A percentile compares a stretch with the other conserved stretches of the same genome.
phyloP scores from a whole-genome alignment of 805 yeast species.

The Candida yuanshanica region DNA sequence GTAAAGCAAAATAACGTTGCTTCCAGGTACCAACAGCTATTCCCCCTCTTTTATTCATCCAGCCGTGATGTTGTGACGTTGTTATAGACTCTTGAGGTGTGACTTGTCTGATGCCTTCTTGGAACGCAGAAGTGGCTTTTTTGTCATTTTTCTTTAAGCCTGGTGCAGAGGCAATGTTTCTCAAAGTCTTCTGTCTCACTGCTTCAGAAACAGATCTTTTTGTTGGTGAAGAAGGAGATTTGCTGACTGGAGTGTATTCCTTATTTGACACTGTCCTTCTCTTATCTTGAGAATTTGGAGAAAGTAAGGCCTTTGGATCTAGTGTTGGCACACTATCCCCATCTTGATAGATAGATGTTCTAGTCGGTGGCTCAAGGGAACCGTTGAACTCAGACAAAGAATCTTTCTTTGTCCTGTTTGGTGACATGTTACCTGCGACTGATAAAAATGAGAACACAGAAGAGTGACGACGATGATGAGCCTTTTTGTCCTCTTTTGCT shows the following conservation, averaged over 20 bases:
- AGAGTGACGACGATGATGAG: slow-evolving; percentile 52
- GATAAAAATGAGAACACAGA: slow-evolving; percentile 49
- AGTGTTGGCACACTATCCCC: slow-evolving; percentile 12
- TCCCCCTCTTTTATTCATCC: slow-evolving; percentile 93
- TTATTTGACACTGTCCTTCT: slow-evolving; percentile 50
- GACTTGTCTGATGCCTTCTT: slow-evolving; percentile 78
- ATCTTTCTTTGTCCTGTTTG: slow-evolving; percentile 6
- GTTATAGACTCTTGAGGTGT: slow-evolving; percentile 75
- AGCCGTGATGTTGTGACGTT: slow-evolving; percentile 76
- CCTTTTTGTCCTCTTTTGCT: slow-evolving; percentile 22
- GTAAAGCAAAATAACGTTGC: slow-evolving; percentile 74
- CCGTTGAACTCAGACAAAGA: background rate
- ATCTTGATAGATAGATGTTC: background rate
- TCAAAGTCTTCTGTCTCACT: slow-evolving; percentile 44
- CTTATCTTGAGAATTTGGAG: slow-evolving; percentile 23
- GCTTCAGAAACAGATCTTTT: slow-evolving; percentile 47
- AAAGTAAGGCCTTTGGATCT: slow-evolving; percentile 6
- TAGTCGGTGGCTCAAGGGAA: background rate
- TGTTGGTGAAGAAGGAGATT: slow-evolving; percentile 13
- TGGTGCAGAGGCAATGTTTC: slow-evolving; percentile 49
- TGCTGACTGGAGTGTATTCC: slow-evolving; percentile 22
- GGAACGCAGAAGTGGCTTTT: slow-evolving; percentile 70
- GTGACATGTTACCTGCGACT: slow-evolving; percentile 7
- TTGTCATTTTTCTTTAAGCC: slow-evolving; percentile 34
- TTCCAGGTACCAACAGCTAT: slow-evolving; percentile 89